A percentile compares a stretch with the other conserved stretches of the same genome.
phyloP scores from a whole-genome alignment of 257 asterid species.

The Nicotiana obtusifolia region DNA sequence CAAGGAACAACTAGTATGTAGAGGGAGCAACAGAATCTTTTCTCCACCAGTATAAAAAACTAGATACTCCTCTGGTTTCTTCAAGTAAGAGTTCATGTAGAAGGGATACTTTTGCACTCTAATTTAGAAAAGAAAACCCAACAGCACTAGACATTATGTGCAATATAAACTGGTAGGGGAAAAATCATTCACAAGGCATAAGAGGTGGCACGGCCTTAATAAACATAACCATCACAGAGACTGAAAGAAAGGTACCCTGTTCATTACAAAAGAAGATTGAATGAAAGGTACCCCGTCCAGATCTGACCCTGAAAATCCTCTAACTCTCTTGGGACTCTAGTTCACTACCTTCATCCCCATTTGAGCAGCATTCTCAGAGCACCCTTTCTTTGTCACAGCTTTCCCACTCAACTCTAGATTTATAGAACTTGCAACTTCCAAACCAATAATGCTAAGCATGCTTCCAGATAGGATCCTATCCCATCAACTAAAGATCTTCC shows the following conservation, averaged over 20 bases:
- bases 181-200: no score
- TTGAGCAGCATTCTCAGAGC: neutral
- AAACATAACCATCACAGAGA: no score
- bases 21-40: neutral
- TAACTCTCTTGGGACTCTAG: neutral
- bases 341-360: neutral
- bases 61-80: neutral
- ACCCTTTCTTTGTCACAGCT: neutral
- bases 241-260: no score
- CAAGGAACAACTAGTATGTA: neutral
- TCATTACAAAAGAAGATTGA: no score
- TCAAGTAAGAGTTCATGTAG: neutral
- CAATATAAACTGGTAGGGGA: no score
- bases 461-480: neutral
- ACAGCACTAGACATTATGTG: no score
- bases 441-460: neutral
- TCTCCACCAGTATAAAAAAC: neutral
- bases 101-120: no score
- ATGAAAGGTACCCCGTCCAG: no score
- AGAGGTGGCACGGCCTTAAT: no score
- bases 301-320: neutral
- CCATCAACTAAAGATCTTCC: neutral
- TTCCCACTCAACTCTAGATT: neutral
- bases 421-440: neutral
- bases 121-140: no score